Percentiles rank a stretch among this genome's conserved stretches.
These are phyloP conservation scores for Fraxinus nigra DNA, from an alignment of 305 asterid genomes.

Conservation along the genomic window DNA sequence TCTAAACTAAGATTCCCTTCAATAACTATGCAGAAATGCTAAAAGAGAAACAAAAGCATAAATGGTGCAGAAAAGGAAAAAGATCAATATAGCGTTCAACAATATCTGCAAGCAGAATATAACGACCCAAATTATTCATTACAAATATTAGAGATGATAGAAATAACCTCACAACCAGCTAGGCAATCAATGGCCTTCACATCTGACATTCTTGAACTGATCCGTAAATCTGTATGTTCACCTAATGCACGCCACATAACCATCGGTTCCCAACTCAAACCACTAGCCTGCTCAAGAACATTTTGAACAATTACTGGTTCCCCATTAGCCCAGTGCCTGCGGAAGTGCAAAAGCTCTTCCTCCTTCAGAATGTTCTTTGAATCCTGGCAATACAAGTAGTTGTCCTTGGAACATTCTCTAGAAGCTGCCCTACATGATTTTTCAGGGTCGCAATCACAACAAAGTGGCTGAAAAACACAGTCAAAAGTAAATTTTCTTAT, in stretches of 20 bases:
- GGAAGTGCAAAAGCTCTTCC: constrained; percentile 57
- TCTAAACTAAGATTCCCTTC: not conserved
- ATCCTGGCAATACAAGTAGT: constrained; percentile 59
- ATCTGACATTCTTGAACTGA: constrained; percentile 51
- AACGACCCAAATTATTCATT: not conserved
- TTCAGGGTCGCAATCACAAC: constrained; percentile 27
- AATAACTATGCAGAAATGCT: not conserved
- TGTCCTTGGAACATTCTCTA: constrained; percentile 47
- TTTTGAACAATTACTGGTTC: constrained; percentile 77
- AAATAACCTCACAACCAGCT: constrained; percentile 79
- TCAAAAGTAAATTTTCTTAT: constrained; percentile 27
- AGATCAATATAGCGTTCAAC: not conserved
- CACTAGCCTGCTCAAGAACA: constrained; percentile 64
- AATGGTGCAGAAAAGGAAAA: not conserved
- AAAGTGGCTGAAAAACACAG: constrained; percentile 21
- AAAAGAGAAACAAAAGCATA: not conserved
- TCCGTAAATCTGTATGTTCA: constrained; percentile 41
- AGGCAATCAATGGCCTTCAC: constrained; percentile 92
- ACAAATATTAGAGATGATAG: not conserved
- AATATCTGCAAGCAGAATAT: not conserved
- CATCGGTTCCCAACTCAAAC: constrained; percentile 95
- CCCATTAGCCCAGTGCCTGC: constrained; percentile 78
- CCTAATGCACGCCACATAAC: constrained; percentile 94
- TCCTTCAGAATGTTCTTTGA: constrained; percentile 45
- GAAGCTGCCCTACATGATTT: constrained; percentile 40